Conservation (phyloP, 345 rosid genomes). For the Geranium brycei region DNA sequence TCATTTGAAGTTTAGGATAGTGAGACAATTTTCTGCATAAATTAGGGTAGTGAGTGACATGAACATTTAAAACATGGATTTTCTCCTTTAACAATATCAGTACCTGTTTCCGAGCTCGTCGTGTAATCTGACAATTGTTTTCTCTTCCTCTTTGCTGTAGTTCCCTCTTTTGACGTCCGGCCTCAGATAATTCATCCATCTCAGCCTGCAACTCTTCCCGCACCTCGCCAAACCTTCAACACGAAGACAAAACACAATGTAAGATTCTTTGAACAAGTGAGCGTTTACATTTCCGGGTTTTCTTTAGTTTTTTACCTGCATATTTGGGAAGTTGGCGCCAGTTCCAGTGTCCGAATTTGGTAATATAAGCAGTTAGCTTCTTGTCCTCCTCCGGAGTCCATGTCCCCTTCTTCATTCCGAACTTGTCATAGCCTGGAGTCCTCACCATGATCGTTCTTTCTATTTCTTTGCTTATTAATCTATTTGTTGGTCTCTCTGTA, state of each 20-base stretch:
- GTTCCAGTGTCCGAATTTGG: conserved; percentile 42
- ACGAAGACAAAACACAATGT: background rate
- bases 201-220: conserved; percentile 53
- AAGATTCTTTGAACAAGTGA: background rate
- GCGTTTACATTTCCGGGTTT: background rate
- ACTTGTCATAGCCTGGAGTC: conserved; percentile 32
- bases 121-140: conserved; percentile 28
- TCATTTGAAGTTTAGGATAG: too few relatives aligned
- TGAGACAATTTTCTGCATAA: background rate
- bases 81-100: background rate
- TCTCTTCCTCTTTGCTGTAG: conserved; percentile 41
- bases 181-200: conserved; percentile 53
- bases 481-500: background rate
- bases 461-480: background rate
- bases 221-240: conserved; percentile 42
- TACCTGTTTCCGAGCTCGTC: conserved; percentile 36
- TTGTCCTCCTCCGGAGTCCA: conserved; percentile 56
- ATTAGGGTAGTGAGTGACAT: too few relatives aligned
- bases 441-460: conserved; percentile 24
- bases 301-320: conserved; percentile 28
- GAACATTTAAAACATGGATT: too few relatives aligned
- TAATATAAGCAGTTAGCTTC: conserved; percentile 35
- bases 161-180: conserved; percentile 47
- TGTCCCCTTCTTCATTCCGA: conserved; percentile 39
- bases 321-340: conserved; percentile 53